Percentiles rank a stretch among this genome's conserved stretches.
Evolutionary conservation across 257 asterid species (phyloP).

Genomic region (Handroanthus guayacan): DNA sequence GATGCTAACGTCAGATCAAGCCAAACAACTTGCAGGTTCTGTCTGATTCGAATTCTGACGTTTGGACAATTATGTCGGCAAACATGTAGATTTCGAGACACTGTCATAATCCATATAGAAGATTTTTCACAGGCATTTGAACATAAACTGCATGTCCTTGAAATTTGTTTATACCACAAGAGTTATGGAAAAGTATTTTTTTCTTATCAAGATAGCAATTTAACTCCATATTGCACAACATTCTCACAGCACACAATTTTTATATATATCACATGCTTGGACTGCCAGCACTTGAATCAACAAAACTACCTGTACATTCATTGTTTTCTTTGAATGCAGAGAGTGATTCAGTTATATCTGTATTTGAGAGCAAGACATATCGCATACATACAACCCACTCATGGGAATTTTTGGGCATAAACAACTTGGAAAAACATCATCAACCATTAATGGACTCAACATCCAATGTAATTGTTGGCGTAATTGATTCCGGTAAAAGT

Average conservation of each 20-base stretch:
- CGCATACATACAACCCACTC: conserved; percentile 59
- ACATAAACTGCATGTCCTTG: background rate
- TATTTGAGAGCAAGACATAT: conserved; percentile 53
- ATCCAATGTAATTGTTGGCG: conserved; percentile 52
- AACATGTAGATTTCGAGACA: background rate
- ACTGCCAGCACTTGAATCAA: background rate
- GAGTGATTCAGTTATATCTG: conserved; percentile 49
- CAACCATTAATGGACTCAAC: conserved; percentile 32
- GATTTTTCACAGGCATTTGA: background rate
- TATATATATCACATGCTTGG: background rate
- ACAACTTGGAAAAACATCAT: conserved; percentile 37
- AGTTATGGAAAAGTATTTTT: background rate
- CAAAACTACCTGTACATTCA: too few species aligned
- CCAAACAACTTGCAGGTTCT: conserved; percentile 54
- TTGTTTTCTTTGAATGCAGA: conserved; percentile 45
- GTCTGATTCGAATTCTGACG: background rate
- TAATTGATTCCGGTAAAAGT: conserved; percentile 55
- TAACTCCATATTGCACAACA: background rate
- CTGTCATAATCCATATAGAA: background rate
- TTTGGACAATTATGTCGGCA: background rate
- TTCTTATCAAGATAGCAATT: background rate
- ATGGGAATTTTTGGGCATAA: conserved; percentile 58
- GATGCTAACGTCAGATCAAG: conserved; percentile 65
- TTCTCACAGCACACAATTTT: too few species aligned
- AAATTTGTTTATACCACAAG: background rate